Evolutionary conservation across 805 yeast genomes (phyloP), one percentile per base, ranked within the genome.

Genomic region (Candida jianshihensis): DNA sequence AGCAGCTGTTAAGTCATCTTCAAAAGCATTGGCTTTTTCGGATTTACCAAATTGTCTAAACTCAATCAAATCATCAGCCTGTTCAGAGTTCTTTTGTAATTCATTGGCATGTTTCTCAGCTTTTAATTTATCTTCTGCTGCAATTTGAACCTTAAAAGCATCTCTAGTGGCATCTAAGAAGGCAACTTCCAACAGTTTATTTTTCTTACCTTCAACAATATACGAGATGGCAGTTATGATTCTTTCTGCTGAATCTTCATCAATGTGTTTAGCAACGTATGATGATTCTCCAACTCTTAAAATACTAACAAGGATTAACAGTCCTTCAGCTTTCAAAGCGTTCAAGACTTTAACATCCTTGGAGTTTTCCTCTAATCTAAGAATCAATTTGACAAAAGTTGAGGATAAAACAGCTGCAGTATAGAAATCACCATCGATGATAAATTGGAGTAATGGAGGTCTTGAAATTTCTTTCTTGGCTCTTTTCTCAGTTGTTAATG

Each of bases 201-300:
- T 56, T 30, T 71, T 70, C 39, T 75, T 68, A 27, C 78, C 80
- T 43, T 82, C 90, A 37, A 81, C 70, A 49, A 94, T 70, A 40
- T 83, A 77, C 49, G 84, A 78, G 50, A 92, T 75, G 56, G 90
- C 89, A n/a, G 90, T 71, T 60, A 88, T 67, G 38, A 92, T 81
- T 65, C 97, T 78, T 64, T 92, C 98, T n/a, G 83, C 77, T 3
- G 97, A 85, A 63, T 94, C 99, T 64, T 92, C 98, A 56, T 92
- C 97, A 44, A 90, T 88, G 51, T 76, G 75, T 55, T 81, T 78
- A 43, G 76, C 70, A 18, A 76, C 90, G 38, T 71, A 66, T 14
- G 71, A 60, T 11, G 92, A 74, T 48, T 86, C 84, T 33, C 96
- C 96, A 28, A 78, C 90, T 56, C 98, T 76, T 42, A 92, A 68